Evolutionary conservation across 2,329 filamentous ascomycete species (phyloP), one percentile per base, ranked within the genome.

Genomic region (Dissoconium aciculare): DNA sequence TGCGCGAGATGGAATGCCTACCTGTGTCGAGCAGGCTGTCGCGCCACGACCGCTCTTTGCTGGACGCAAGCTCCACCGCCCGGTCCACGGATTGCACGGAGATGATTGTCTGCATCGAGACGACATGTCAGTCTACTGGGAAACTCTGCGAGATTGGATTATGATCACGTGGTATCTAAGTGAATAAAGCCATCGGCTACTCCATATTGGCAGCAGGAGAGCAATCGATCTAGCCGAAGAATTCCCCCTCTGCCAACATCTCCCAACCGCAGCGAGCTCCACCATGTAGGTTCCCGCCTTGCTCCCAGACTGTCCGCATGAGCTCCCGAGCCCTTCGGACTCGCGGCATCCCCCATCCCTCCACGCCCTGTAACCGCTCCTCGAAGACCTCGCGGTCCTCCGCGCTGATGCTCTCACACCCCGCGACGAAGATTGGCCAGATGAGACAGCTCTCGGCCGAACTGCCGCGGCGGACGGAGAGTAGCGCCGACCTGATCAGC

Each of bases 401-500:
- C 17, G 59, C 46, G 28, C 73, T 66, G 33, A 58, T 58, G 1
- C 74, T 71, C 51, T 89, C 78, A 41, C 79, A 85, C 0, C 81
- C 82, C 1, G 81, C 81, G 1, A 78, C 80, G 53, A 89, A 89
- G 57, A 89, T 73, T 0, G 82, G 81, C 41, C 89, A 85, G 23
- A 89, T 53, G 11, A 81, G 58, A 45, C 78, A 82, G 5, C 71
- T 74, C 53, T 87, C 81, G 0, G 79, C 78, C 11, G 72, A 73
- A 16, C 74, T 74, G 4, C 78, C 76, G 9, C 64, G 58, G 9
- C 71, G 59, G 28, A 89, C 70, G 21, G 66, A 67, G 13, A 62
- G 60, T 37, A 87, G 58, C 17, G 72, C 67, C 1, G 60, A 57
- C 15, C 81, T 58, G 27, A 87, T 77, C 37, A 70, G 65, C 21